Conservation (phyloP, 1,139 yeast genomes). For the Candida sp. region DNA sequence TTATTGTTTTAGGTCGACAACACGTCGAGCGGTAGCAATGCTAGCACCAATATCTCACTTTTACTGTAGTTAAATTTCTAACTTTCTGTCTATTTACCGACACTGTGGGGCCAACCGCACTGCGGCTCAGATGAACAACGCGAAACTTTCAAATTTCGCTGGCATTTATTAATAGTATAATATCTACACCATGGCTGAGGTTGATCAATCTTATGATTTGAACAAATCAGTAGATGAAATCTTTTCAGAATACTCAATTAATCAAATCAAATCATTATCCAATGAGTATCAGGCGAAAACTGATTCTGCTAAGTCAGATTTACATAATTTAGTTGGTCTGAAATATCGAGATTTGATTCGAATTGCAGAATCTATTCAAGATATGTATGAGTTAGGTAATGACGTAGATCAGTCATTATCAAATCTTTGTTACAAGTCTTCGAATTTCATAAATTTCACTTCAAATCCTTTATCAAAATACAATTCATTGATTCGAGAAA, state of each 20-base stretch:
- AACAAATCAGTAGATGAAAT: constrained; percentile 29
- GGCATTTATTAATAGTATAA: neutral
- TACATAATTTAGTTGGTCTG: constrained; percentile 58
- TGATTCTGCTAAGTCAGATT: constrained; percentile 25
- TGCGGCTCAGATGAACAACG: neutral
- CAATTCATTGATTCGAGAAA: constrained; percentile 15
- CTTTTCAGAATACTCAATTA: constrained; percentile 28
- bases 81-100: no score
- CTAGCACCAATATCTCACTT: no score
- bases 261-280: constrained; percentile 32
- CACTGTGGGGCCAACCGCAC: neutral
- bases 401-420: constrained; percentile 25
- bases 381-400: constrained; percentile 43
- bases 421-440: constrained; percentile 28
- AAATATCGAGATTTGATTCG: constrained; percentile 65
- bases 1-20: no score
- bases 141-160: neutral
- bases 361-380: constrained; percentile 66
- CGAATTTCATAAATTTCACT: constrained; percentile 27
- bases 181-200: neutral
- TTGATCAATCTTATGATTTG: neutral
- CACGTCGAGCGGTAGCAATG: no score
- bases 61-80: no score
- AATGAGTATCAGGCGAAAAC: constrained; percentile 24
- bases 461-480: constrained; percentile 17